phyloP scores from a whole-genome alignment of 805 yeast genomes.

The Yarrowia divulgata region DNA sequence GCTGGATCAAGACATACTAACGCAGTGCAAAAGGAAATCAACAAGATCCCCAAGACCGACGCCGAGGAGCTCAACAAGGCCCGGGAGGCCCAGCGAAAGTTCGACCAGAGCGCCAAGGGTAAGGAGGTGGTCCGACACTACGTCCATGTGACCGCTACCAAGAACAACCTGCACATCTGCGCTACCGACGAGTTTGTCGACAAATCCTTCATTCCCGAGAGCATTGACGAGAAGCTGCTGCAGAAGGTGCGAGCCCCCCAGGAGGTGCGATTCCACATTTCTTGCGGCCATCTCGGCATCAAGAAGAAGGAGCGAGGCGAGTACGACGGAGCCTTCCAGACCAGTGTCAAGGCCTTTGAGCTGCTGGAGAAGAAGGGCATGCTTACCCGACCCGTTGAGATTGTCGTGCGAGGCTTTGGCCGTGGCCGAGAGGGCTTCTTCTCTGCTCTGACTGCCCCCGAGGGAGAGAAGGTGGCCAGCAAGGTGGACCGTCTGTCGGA shows the following conservation, averaged over 20 bases:
- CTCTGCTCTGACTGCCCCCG: constrained; percentile 86
- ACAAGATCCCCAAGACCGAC: constrained; percentile 36
- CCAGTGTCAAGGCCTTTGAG: constrained; percentile 74
- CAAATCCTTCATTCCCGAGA: constrained; percentile 20
- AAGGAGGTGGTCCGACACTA: constrained; percentile 35
- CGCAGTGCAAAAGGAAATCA: constrained; percentile 36
- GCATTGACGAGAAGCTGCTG: constrained; percentile 39
- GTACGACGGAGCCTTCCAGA: constrained; percentile 91
- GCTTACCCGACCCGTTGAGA: constrained; percentile 69
- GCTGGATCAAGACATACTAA: constrained; percentile 3
- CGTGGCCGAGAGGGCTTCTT: constrained; percentile 88
- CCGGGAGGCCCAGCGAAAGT: constrained; percentile 31
- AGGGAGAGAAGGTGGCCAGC: constrained; percentile 75
- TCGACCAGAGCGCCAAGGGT: constrained; percentile 37
- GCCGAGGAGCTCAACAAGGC: constrained; percentile 29
- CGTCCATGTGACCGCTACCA: constrained; percentile 27
- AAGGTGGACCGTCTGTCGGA: constrained; percentile 76
- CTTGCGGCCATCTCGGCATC: constrained; percentile 90
- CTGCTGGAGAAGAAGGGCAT: constrained; percentile 68
- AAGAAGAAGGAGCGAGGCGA: constrained; percentile 89
- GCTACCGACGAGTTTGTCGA: constrained; percentile 38
- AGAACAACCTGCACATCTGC: constrained; percentile 35
- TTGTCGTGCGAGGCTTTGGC: constrained; percentile 82
- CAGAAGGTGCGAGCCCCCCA: constrained; percentile 80
- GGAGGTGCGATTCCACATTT: constrained; percentile 67